Evolutionary conservation across 1,139 yeast species (phyloP).

Genomic region (Magnusiomyces suaveolens): DNA sequence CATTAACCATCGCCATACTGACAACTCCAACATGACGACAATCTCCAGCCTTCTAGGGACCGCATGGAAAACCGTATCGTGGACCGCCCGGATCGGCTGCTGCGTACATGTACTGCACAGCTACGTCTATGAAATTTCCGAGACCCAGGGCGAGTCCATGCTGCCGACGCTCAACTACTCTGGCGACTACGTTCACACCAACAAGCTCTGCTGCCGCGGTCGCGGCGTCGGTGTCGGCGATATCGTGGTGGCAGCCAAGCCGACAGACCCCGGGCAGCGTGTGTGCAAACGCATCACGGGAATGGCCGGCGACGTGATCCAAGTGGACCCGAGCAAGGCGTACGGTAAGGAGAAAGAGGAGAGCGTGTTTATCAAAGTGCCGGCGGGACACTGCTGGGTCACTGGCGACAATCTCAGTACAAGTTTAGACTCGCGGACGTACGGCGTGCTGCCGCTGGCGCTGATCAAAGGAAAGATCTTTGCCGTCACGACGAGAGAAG

Average conservation of each 20-base stretch:
- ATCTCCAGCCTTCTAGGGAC: not conserved
- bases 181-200: slow-evolving; percentile 72
- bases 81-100: slow-evolving; percentile 52
- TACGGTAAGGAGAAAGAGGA: slow-evolving; percentile 26
- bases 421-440: slow-evolving; percentile 84
- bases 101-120: slow-evolving; percentile 57
- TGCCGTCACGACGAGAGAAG: not conserved
- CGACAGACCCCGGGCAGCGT: slow-evolving; percentile 75
- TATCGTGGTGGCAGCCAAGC: slow-evolving; percentile 77
- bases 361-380: slow-evolving; percentile 12
- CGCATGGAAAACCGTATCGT: slow-evolving; percentile 16
- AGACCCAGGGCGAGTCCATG: slow-evolving; percentile 91
- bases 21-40: not conserved
- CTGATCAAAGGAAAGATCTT: slow-evolving; percentile 77
- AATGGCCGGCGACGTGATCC: slow-evolving; percentile 83
- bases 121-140: slow-evolving; percentile 64
- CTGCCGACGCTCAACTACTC: slow-evolving; percentile 72
- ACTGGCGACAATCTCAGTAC: slow-evolving; percentile 88
- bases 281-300: slow-evolving; percentile 92
- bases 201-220: slow-evolving; percentile 53
- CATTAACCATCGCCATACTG: not conserved
- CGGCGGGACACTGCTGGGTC: slow-evolving; percentile 84
- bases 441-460: slow-evolving; percentile 81
- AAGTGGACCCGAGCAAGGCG: slow-evolving; percentile 52
- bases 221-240: slow-evolving; percentile 67